Evolutionary conservation across 1,284 basidiomycete genomes (phyloP).

Genomic region (Phellopilus nigrolimitatus): DNA sequence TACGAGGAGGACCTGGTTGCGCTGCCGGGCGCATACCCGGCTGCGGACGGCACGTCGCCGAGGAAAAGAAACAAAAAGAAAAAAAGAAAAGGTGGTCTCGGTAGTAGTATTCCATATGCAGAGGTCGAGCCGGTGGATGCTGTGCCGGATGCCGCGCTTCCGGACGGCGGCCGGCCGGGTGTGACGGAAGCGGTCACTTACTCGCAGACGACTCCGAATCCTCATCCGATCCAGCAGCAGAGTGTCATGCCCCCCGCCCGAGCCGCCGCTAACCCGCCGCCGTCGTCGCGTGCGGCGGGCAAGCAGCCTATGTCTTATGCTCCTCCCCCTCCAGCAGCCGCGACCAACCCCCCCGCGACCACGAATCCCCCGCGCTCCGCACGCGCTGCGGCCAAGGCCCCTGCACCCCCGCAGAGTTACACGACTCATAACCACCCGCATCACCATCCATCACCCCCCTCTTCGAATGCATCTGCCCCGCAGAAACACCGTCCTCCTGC

Average conservation of each 20-base stretch:
- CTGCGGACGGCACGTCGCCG: slow-evolving; percentile 19
- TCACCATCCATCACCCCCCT: slow-evolving; percentile 68
- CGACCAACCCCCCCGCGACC: slow-evolving; percentile 32
- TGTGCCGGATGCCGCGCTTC: background rate
- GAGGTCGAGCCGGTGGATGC: background rate
- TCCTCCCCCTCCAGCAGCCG: slow-evolving; percentile 33
- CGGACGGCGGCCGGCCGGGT: background rate
- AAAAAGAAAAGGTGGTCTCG: slow-evolving; percentile 26
- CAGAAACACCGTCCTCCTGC: slow-evolving; percentile 45
- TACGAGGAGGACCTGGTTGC: slow-evolving; percentile 32
- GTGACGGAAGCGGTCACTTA: background rate
- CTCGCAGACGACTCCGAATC: background rate
- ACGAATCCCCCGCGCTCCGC: slow-evolving; percentile 36
- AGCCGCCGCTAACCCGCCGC: slow-evolving; percentile 30
- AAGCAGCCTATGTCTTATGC: slow-evolving; percentile 26
- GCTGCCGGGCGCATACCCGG: slow-evolving; percentile 20
- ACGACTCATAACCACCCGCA: slow-evolving; percentile 42
- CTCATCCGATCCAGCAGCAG: slow-evolving; percentile 24
- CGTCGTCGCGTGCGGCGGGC: slow-evolving; percentile 23
- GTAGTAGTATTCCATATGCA: background rate
- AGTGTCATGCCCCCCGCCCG: slow-evolving; percentile 40
- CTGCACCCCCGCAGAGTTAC: slow-evolving; percentile 51
- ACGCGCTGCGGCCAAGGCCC: slow-evolving; percentile 66
- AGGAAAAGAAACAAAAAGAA: slow-evolving; percentile 35
- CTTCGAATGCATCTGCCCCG: slow-evolving; percentile 53